Base-by-base conservation (phyloP, 2,329 filamentous ascomycete species). In the Colletotrichum theobromicola region DNA sequence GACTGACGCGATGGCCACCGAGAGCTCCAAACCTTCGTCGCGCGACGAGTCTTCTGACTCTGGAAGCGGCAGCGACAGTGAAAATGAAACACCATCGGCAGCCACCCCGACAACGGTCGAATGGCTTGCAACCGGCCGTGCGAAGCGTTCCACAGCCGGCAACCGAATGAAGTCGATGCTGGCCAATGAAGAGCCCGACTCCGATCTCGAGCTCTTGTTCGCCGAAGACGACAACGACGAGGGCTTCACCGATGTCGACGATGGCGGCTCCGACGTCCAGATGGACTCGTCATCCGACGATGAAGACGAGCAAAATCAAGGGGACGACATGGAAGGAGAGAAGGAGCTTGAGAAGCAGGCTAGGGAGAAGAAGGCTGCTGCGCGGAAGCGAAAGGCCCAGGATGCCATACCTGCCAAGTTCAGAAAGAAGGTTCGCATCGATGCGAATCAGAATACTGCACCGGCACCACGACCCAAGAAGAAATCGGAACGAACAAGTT, bases 241-340 rank as follows among this genome's bases (percentile, higher is more conserved):
- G 72, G 89, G 93, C 76, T 93, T 96, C 84, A 92, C 91, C 68
- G 93, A 95, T 79, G 91, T 89, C 8, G 93, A 91, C 60, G 89
- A 89, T 13, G 90, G 90, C 68, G 91, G 87, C 4, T 94, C 93
- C 2, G 96, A 98, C 81, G 92, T 94, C 78, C 93, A 94, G 61
- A 93, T 98, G 87, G 95, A 97, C 79, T 96, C 94, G 16, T 97
- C 95, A 0, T 94, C 92, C 0, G 94, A 95, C 77, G 94, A 95
- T 61, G 95, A 97, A 63, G 95, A 97, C 75, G 93, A 95, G 72
- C 92, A 92, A 66, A 88, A 93, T 73, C 83, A 85, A 46, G 85
- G 83, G 69, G 89, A 97, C 77, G 95, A 98, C 55, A 83, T 97
- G 6, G 94, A 95, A 71, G 97, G 97, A 37, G 97, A 99, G 85